Evolutionary conservation across 1,284 basidiomycete species (phyloP).

Genomic region (Pseudozyma sp.): DNA sequence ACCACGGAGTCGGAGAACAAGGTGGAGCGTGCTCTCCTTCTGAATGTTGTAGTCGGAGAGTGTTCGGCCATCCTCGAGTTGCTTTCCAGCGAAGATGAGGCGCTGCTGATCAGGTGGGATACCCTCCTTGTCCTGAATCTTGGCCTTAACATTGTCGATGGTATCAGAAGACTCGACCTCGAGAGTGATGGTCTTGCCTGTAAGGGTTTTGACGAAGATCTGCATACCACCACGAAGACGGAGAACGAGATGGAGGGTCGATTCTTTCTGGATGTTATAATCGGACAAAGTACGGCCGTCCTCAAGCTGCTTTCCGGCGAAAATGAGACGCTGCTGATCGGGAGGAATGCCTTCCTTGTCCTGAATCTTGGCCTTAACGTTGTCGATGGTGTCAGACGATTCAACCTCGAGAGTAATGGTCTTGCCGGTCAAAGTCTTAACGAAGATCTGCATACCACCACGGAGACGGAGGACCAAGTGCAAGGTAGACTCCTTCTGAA

Average conservation of each 20-base stretch:
- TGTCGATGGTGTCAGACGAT: constrained; percentile 91
- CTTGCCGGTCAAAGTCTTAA: constrained; percentile 89
- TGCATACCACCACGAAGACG: constrained; percentile 68
- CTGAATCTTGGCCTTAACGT: constrained; percentile 71
- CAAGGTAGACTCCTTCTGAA: constrained; percentile 98
- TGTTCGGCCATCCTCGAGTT: constrained; percentile 71
- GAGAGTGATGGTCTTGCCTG: constrained; percentile 97
- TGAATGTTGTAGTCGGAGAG: constrained; percentile 70
- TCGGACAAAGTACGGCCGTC: constrained; percentile 71
- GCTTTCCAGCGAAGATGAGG: constrained; percentile 72
- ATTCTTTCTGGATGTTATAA: constrained; percentile 70
- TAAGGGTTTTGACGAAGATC: constrained; percentile 76
- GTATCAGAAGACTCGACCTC: constrained; percentile 90
- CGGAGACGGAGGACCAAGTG: constrained; percentile 89
- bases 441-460: constrained; percentile 66
- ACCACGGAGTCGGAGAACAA: constrained; percentile 65
- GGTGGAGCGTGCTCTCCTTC: constrained; percentile 65
- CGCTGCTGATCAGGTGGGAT: constrained; percentile 71
- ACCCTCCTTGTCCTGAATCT: constrained; percentile 69
- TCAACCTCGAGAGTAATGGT: constrained; percentile 95
- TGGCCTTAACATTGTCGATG: constrained; percentile 81
- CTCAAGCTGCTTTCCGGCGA: constrained; percentile 71
- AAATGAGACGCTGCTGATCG: constrained; percentile 71
- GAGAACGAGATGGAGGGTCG: constrained; percentile 63
- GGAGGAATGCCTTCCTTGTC: constrained; percentile 70